Evolutionary conservation across 768 basidiomycete genomes (phyloP).

Genomic region (Agrocybe chaxingu): DNA sequence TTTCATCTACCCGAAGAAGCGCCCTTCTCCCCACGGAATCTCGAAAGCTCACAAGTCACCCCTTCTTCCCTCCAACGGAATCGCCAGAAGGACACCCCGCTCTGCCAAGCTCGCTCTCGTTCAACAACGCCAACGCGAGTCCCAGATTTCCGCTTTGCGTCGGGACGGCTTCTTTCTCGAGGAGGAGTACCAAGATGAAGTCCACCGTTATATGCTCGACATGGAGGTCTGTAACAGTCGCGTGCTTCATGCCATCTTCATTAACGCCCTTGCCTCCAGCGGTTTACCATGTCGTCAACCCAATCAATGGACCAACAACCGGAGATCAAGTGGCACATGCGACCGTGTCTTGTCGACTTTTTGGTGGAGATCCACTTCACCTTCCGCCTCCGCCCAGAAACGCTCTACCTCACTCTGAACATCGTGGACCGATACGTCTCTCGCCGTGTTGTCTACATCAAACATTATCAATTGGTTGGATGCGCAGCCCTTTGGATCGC

Average conservation of each 20-base stretch:
- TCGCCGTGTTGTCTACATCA: constrained; percentile 96
- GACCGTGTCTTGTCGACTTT: constrained; percentile 97
- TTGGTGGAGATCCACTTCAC: constrained; percentile 98
- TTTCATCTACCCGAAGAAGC: constrained; percentile 78
- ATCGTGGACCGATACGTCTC: constrained; percentile 99
- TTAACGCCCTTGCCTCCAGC: constrained; percentile 39
- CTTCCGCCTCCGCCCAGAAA: constrained; percentile 96
- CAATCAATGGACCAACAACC: constrained; percentile 99
- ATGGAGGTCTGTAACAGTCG: constrained; percentile 81
- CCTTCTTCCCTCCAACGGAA: constrained; percentile 46
- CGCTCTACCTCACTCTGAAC: constrained; percentile 96
- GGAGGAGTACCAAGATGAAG: constrained; percentile 94
- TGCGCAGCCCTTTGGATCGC: constrained; percentile 99
- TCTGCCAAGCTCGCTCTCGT: constrained; percentile 57
- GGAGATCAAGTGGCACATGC: constrained; percentile 99
- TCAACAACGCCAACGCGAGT: constrained; percentile 67
- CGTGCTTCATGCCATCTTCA: constrained; percentile 14
- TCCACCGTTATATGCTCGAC: constrained; percentile 90
- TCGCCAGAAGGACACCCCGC: constrained; percentile 61
- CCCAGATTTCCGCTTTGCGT: constrained; percentile 65
- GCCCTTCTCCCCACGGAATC: constrained; percentile 79
- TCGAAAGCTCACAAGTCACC: constrained; percentile 64
- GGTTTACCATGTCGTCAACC: constrained; percentile 84
- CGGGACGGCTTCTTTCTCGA: constrained; percentile 79
- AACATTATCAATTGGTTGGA: constrained; percentile 98